Conservation (phyloP, 305 asterid species). For the Euphrasia arctica region DNA sequence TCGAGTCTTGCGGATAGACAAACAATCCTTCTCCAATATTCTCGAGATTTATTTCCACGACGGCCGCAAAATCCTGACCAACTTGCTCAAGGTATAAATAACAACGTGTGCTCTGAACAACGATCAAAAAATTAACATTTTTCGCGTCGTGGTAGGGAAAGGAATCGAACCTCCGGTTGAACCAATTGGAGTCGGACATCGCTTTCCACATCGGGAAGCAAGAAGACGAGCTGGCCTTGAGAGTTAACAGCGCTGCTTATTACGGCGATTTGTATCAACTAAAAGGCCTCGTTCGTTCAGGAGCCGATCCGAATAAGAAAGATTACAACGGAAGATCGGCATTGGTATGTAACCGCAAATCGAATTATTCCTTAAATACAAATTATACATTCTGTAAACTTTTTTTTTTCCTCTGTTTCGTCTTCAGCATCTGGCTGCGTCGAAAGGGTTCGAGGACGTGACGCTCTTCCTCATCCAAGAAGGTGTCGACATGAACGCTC, state of each 20-base stretch:
- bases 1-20: slow-evolving; percentile 79
- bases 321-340: slow-evolving; percentile 91
- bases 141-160: slow-evolving; percentile 41
- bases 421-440: slow-evolving; percentile 86
- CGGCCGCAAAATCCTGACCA: slow-evolving; percentile 72
- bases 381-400: no score
- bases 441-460: slow-evolving; percentile 72
- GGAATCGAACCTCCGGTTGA: slow-evolving; percentile 60
- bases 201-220: slow-evolving; percentile 67
- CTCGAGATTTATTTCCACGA: slow-evolving; percentile 86
- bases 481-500: slow-evolving; percentile 50
- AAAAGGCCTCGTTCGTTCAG: slow-evolving; percentile 68
- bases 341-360: no score
- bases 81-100: slow-evolving; percentile 65
- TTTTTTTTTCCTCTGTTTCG: not conserved
- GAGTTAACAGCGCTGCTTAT: slow-evolving; percentile 79
- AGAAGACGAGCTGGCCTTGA: slow-evolving; percentile 88
- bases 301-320: slow-evolving; percentile 81
- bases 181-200: slow-evolving; percentile 78
- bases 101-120: no score
- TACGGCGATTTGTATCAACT: slow-evolving; percentile 81
- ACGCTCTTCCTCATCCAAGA: slow-evolving; percentile 61
- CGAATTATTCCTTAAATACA: no score
- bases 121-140: not conserved
- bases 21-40: slow-evolving; percentile 74